A percentile compares a stretch with the other conserved stretches of the same genome.
Evolutionary conservation across 495 filamentous ascomycete species (phyloP).

Genomic region (Xylaria palmicola): DNA sequence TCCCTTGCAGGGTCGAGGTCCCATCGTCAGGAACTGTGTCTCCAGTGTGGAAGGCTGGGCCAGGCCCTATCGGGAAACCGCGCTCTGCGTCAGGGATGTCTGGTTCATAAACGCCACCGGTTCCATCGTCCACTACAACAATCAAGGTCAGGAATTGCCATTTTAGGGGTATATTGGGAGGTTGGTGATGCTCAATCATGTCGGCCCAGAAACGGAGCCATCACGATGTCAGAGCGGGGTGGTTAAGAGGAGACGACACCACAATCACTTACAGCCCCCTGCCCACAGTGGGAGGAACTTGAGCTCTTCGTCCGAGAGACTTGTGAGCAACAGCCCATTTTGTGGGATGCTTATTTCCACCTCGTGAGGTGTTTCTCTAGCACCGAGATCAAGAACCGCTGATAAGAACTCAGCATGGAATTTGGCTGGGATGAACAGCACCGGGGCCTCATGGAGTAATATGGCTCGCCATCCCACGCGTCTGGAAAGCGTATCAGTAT

Average conservation of each 20-base stretch:
- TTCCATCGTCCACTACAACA: conserved; percentile 37
- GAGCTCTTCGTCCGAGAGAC: conserved; percentile 38
- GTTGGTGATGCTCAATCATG: neutral
- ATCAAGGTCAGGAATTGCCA: neutral
- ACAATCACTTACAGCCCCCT: conserved; percentile 27
- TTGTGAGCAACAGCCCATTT: conserved; percentile 33
- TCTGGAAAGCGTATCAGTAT: too few relatives aligned
- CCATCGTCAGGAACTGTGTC: conserved; percentile 27
- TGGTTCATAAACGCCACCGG: conserved; percentile 44
- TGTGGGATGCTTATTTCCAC: conserved; percentile 23
- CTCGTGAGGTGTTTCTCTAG: conserved; percentile 10
- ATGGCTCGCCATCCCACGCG: too few relatives aligned
- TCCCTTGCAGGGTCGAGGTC: conserved; percentile 17
- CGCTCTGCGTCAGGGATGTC: conserved; percentile 38
- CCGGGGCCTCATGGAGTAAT: too few relatives aligned
- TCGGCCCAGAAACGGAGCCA: too few relatives aligned
- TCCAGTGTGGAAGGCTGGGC: conserved; percentile 46
- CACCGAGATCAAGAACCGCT: neutral
- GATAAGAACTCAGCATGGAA: conserved; percentile 5
- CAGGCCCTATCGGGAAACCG: conserved; percentile 42
- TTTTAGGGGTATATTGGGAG: neutral
- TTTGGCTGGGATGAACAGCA: neutral
- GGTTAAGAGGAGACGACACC: neutral
- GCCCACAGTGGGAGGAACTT: conserved; percentile 48
- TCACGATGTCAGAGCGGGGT: neutral